phyloP scores from a whole-genome alignment of 805 yeast species.

The Yamadazyma insecticola region DNA sequence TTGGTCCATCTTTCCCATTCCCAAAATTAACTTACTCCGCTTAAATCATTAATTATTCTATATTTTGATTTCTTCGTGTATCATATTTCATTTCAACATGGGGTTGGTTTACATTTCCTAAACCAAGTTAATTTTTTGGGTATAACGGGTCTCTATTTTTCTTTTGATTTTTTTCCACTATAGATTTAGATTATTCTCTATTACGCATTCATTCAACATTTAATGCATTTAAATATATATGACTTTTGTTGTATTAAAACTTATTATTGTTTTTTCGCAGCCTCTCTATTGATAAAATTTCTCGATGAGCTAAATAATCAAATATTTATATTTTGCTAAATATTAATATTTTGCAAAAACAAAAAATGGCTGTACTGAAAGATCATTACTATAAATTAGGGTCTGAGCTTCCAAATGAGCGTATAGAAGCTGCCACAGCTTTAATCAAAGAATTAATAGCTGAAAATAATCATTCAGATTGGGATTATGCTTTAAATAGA shows the following conservation, averaged over 20 bases:
- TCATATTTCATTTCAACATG: slow-evolving; percentile 19
- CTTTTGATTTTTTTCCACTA: slow-evolving; percentile 3
- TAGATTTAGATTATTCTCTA: background rate
- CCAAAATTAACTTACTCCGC: slow-evolving; percentile 53
- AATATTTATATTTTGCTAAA: too few species aligned
- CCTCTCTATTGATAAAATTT: too few species aligned
- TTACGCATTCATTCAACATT: slow-evolving; percentile 7
- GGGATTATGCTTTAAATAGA: slow-evolving; percentile 78
- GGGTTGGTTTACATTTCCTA: slow-evolving; percentile 8
- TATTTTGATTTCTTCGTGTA: background rate
- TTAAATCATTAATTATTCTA: slow-evolving; percentile 4
- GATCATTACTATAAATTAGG: slow-evolving; percentile 77
- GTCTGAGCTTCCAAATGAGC: slow-evolving; percentile 68
- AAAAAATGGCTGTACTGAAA: slow-evolving; percentile 49
- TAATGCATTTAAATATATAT: background rate
- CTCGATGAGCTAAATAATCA: too few species aligned
- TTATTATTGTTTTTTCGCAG: too few species aligned
- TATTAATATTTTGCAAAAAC: background rate
- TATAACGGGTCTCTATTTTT: slow-evolving; percentile 1
- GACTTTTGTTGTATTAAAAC: too few species aligned
- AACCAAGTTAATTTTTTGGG: slow-evolving; percentile 5
- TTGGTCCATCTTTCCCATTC: slow-evolving; percentile 92
- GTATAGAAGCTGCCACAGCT: slow-evolving; percentile 66
- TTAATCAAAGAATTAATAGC: slow-evolving; percentile 56
- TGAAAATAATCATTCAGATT: slow-evolving; percentile 48